These are phyloP conservation scores for Talaromyces piceae DNA, from an alignment of 2,329 filamentous ascomycete genomes.

Conservation along the genomic window DNA sequence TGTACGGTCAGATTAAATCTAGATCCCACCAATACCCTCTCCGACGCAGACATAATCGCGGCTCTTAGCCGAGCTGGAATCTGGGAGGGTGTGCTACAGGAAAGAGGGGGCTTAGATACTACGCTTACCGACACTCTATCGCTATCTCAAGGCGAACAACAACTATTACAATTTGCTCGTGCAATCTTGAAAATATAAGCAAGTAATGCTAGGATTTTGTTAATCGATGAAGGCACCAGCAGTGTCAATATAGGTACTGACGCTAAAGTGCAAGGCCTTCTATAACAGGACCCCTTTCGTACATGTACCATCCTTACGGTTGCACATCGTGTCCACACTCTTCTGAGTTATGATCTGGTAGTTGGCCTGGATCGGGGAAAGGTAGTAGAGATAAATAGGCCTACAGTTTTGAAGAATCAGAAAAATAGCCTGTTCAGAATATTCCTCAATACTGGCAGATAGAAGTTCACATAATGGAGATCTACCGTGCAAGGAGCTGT, in stretches of 20 bases:
- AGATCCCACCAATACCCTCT: slow-evolving; percentile 26
- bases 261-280: neutral
- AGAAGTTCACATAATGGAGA: neutral
- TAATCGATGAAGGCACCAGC: slow-evolving; percentile 37
- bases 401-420: neutral
- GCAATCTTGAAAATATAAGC: slow-evolving; percentile 40
- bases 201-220: slow-evolving; percentile 28
- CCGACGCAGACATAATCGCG: slow-evolving; percentile 28
- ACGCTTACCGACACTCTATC: slow-evolving; percentile 39
- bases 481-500: neutral
- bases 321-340: slow-evolving; percentile 47
- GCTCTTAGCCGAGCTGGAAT: slow-evolving; percentile 33
- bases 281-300: neutral
- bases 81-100: slow-evolving; percentile 24
- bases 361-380: slow-evolving; percentile 28
- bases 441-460: neutral
- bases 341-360: slow-evolving; percentile 31
- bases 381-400: slow-evolving; percentile 23
- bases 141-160: slow-evolving; percentile 52
- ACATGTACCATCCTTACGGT: slow-evolving; percentile 52
- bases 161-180: slow-evolving; percentile 56
- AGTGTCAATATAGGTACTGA: slow-evolving; percentile 43
- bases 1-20: slow-evolving; percentile 29
- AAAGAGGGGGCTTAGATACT: slow-evolving; percentile 32
- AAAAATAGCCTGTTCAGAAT: neutral